These are phyloP conservation scores for Inga oerstediana DNA, from an alignment of 306 rosid species.

Conservation along the genomic window DNA sequence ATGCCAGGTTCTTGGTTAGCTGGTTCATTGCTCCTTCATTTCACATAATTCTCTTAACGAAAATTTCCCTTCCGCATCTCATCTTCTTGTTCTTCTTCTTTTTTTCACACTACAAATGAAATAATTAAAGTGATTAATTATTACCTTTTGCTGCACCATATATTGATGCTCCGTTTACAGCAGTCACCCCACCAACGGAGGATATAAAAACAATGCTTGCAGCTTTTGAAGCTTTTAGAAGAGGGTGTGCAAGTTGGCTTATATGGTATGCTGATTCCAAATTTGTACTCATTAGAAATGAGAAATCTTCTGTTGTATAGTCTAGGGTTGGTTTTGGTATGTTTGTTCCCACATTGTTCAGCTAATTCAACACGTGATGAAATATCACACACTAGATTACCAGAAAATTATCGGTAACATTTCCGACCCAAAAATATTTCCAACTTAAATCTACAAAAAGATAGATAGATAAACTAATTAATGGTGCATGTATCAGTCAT, in stretches of 20 bases:
- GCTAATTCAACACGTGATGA: not conserved
- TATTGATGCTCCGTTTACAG: not conserved
- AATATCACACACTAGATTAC: not conserved
- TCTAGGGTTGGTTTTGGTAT: not conserved
- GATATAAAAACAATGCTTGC: conserved; percentile 28
- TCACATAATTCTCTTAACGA: no score
- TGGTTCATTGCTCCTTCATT: conserved; percentile 58
- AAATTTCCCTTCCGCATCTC: not conserved
- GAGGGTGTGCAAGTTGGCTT: conserved; percentile 13
- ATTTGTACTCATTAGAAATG: not conserved
- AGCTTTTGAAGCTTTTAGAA: not conserved
- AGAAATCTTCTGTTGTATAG: conserved; percentile 1
- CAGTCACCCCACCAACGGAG: not conserved
- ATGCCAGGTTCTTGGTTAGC: conserved; percentile 50
- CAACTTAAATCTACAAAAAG: not conserved
- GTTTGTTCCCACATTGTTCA: not conserved
- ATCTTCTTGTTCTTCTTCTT: not conserved
- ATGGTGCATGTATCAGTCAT: not conserved
- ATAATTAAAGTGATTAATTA: not conserved
- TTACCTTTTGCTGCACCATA: conserved; percentile 37
- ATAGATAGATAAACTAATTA: not conserved
- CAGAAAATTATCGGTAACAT: not conserved
- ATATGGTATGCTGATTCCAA: conserved; percentile 5
- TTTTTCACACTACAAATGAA: not conserved
- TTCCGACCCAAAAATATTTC: not conserved